Percentiles rank a stretch among this genome's conserved stretches.
Evolutionary conservation across 2,329 filamentous ascomycete species (phyloP).

Genomic region (Herpotrichia juniperi): DNA sequence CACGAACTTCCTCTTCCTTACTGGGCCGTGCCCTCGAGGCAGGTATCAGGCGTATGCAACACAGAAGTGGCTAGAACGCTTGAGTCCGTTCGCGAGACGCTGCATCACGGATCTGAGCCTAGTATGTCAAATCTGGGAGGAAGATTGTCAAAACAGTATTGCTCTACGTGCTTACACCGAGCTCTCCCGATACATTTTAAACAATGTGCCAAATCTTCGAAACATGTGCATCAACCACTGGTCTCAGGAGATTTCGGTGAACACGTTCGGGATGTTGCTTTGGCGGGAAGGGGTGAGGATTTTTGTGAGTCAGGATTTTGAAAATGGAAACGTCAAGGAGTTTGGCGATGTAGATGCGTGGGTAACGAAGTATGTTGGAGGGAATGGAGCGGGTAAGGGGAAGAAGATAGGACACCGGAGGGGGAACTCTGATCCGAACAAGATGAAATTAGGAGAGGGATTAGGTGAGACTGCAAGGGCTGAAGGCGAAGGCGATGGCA

Average conservation of each 20-base stretch:
- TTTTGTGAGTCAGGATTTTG: background rate
- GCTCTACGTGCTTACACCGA: constrained; percentile 17
- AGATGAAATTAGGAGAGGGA: background rate
- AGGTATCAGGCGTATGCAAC: constrained; percentile 43
- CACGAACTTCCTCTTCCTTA: constrained; percentile 33
- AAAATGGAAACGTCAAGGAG: background rate
- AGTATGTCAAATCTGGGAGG: constrained; percentile 34
- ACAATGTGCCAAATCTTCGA: background rate
- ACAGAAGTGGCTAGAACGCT: constrained; percentile 24
- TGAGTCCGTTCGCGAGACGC: constrained; percentile 19
- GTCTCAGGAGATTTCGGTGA: background rate
- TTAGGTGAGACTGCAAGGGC: too few species aligned
- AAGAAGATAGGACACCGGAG: background rate
- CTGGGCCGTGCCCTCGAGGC: constrained; percentile 37
- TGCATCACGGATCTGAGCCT: constrained; percentile 28
- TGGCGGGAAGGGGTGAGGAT: background rate
- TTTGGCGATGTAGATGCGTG: background rate
- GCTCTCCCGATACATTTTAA: constrained; percentile 4
- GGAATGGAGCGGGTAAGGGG: too few species aligned
- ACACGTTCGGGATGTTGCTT: constrained; percentile 5
- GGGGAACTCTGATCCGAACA: background rate
- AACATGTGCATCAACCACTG: constrained; percentile 1
- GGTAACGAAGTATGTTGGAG: background rate
- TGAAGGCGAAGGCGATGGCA: too few species aligned
- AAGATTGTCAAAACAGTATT: constrained; percentile 27